Evolutionary conservation across 2,329 filamentous ascomycete species (phyloP), one percentile per base, ranked within the genome.

Genomic region (Bisporella sp.): DNA sequence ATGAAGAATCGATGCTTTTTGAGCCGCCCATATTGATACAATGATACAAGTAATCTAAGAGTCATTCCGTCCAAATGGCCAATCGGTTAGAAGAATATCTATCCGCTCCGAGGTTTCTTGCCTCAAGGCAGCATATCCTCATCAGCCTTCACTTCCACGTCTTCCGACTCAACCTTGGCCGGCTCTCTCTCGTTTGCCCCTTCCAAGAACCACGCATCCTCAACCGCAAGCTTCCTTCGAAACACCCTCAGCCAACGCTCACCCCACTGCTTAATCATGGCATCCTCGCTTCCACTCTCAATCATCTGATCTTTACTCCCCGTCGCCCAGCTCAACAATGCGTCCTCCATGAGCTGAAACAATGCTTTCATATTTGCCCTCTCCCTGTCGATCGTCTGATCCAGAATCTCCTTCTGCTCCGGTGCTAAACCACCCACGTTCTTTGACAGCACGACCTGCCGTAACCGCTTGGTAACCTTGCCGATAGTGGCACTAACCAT

Each of bases 211-310:
- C 79, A 81, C 0, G 86, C 79, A 69, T 96, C 90, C 71, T 97
- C 91, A 11, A 97, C 88, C 3, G 87, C 88, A 11, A 81, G 80
- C 69, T 89, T 86, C 41, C 93, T 77, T 61, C 83, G 74, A 68
- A 96, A 96, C 1, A 93, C 89, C 32, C 89, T 78, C 55, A 89
- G 72, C 93, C 93, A 99, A 45, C 90, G 79, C 64, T 81, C 79
- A 1, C 86, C 91, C 93, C 93, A 97, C 46, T 80, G 77, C 55
- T 79, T 78, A 51, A 95, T 78, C 57, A 91, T 73, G 53, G 77
- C 77, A 58, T 85, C 75, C 35, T 76, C 77, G 31, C 71, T 71
- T 60, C 70, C 74, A 56, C 68, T 64, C 69, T 95, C 87, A 63
- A 92, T 82, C 66, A 86, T 76, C 60, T 84, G 80, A 59, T 95